Percentiles rank a stretch among this genome's conserved stretches.
Evolutionary conservation across 2,329 filamentous ascomycete genomes (phyloP).

Genomic region (Elsinoe necatrix): DNA sequence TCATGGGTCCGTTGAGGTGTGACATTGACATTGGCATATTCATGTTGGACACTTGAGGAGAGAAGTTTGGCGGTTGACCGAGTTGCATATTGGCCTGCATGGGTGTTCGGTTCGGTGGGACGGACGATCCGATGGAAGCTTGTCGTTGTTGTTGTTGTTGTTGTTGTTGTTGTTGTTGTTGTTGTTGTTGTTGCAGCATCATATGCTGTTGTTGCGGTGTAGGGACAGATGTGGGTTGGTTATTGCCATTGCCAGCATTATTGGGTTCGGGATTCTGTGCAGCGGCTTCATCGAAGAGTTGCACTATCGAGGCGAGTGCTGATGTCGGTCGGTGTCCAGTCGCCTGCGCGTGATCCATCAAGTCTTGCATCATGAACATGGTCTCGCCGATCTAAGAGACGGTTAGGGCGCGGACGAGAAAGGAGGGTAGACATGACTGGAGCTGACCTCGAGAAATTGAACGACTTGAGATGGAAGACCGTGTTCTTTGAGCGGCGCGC

Average conservation of each 20-base stretch:
- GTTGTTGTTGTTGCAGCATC: constrained; percentile 22
- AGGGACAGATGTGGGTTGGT: constrained; percentile 22
- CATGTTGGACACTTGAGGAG: constrained; percentile 49
- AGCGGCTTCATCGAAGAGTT: constrained; percentile 31
- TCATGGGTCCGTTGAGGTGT: constrained; percentile 33
- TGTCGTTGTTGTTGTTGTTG: constrained; percentile 21
- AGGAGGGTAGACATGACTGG: constrained; percentile 12
- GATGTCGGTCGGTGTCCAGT: constrained; percentile 46
- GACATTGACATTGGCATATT: constrained; percentile 40
- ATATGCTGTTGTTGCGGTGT: constrained; percentile 20
- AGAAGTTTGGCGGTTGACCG: constrained; percentile 35
- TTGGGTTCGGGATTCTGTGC: constrained; percentile 8
- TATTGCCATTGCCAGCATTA: constrained; percentile 18
- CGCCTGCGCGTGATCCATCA: constrained; percentile 50
- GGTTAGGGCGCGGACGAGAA: constrained; percentile 15
- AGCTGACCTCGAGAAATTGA: constrained; percentile 53
- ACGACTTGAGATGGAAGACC: constrained; percentile 51
- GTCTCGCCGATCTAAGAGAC: constrained; percentile 52
- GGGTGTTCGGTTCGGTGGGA: constrained; percentile 24
- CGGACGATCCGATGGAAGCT: constrained; percentile 8
- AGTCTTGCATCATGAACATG: constrained; percentile 53
- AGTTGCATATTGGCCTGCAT: constrained; percentile 29
- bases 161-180: too few relatives aligned
- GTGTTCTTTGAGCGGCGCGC: constrained; percentile 40
- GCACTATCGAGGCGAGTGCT: constrained; percentile 47